Conservation (phyloP, 208 protist genomes). For the Trypanosoma platydactyli region DNA sequence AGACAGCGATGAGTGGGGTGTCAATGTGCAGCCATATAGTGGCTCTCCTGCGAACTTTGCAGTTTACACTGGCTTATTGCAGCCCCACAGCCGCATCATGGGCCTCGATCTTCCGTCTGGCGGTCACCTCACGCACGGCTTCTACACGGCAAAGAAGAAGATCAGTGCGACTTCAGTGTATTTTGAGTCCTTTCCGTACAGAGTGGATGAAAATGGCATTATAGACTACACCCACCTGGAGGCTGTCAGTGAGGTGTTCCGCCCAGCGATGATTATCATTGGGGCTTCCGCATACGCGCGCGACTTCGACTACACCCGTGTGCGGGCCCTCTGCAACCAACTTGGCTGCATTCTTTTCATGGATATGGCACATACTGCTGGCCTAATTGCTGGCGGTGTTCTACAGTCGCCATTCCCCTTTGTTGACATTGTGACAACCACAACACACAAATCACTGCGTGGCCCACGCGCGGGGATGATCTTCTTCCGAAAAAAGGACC, state of each 20-base stretch:
- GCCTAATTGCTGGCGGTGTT: conserved; percentile 90
- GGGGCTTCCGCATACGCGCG: conserved; percentile 97
- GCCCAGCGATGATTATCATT: conserved; percentile 96
- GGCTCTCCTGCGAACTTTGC: conserved; percentile 98
- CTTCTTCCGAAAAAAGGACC: conserved; percentile 95
- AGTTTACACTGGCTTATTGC: conserved; percentile 95
- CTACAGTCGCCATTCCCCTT: conserved; percentile 93
- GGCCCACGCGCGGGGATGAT: conserved; percentile 98
- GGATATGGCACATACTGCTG: conserved; percentile 99
- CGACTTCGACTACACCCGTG: conserved; percentile 96
- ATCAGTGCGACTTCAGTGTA: conserved; percentile 97
- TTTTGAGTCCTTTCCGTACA: conserved; percentile 98
- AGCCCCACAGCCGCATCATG: conserved; percentile 98
- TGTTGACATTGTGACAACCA: conserved; percentile 99
- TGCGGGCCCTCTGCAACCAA: conserved; percentile 87
- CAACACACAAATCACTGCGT: conserved; percentile 99
- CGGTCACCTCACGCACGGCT: conserved; percentile 98
- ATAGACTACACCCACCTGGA: conserved; percentile 97
- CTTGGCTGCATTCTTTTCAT: conserved; percentile 93
- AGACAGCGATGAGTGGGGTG: conserved; percentile 95
- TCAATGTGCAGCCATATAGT: conserved; percentile 99
- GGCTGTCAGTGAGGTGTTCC: conserved; percentile 86
- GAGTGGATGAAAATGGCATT: conserved; percentile 85
- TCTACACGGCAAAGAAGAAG: conserved; percentile 96
- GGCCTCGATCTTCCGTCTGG: conserved; percentile 92